Percentiles rank a stretch among this genome's conserved stretches.
These are phyloP conservation scores for Pseudotsuga menziesii DNA, from an alignment of 75 land plant species.

Conservation along the genomic window DNA sequence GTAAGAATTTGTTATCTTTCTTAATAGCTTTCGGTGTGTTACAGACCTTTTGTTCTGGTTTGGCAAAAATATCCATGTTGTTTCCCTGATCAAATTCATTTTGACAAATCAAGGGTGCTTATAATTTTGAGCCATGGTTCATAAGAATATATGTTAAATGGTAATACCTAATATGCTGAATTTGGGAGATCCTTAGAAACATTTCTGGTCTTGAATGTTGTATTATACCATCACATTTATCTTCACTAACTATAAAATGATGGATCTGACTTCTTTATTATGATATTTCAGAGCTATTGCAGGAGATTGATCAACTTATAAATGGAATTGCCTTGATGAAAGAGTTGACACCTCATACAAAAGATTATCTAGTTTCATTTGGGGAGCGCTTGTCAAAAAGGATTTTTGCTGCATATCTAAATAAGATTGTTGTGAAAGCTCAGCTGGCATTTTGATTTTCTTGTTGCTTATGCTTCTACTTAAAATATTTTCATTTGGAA, in stretches of 20 bases:
- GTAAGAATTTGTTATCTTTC: background rate
- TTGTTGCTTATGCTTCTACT: background rate
- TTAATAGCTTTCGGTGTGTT: background rate
- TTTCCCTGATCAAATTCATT: background rate
- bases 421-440: slow-evolving; percentile 67
- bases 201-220: background rate
- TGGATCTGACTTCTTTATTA: background rate
- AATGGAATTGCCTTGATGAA: slow-evolving; percentile 87
- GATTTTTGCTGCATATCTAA: slow-evolving; percentile 85
- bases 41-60: background rate
- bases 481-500: background rate
- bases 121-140: background rate
- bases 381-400: slow-evolving; percentile 96
- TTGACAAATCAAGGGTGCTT: background rate
- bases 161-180: background rate
- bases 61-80: background rate
- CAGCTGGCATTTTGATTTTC: slow-evolving; percentile 55
- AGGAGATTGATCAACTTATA: slow-evolving; percentile 76
- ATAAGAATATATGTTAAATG: background rate
- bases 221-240: background rate
- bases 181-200: background rate
- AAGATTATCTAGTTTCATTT: slow-evolving; percentile 85
- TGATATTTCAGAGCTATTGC: slow-evolving; percentile 44
- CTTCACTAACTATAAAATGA: background rate
- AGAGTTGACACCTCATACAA: slow-evolving; percentile 70